A percentile compares a stretch with the other conserved stretches of the same genome.
Conservation (phyloP, 192 early-diverging fungal genomes). For the Obelidium mucronatum region DNA sequence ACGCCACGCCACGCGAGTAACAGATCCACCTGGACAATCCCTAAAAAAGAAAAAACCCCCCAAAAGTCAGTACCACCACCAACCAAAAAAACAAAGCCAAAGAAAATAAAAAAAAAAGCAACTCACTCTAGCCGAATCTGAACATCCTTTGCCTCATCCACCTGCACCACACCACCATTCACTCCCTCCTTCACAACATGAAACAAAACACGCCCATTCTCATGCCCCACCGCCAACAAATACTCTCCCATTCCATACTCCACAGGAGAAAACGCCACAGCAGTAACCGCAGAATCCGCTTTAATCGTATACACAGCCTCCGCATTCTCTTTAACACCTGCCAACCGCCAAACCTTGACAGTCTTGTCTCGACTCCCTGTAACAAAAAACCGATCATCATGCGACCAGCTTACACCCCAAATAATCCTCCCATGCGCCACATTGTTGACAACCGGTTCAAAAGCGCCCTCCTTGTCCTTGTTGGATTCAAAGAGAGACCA, state of each 20-base stretch:
- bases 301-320: constrained; percentile 65
- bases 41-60: neutral
- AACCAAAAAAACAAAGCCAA: neutral
- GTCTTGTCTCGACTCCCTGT: constrained; percentile 95
- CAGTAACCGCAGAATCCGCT: constrained; percentile 82
- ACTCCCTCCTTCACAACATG: neutral
- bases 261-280: constrained; percentile 77
- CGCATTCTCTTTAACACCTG: neutral
- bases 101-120: neutral
- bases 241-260: constrained; percentile 36
- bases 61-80: neutral
- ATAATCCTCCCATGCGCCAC: constrained; percentile 91
- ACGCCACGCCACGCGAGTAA: constrained; percentile 11
- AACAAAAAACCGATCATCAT: constrained; percentile 80
- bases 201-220: constrained; percentile 74
- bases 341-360: constrained; percentile 75
- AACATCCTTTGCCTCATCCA: neutral
- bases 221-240: constrained; percentile 81
- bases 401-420: constrained; percentile 88
- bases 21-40: constrained; percentile 1
- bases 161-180: neutral
- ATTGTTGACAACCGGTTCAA: constrained; percentile 53
- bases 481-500: constrained; percentile 94
- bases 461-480: constrained; percentile 45
- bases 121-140: neutral